Evolutionary conservation across 768 basidiomycete species (phyloP).

Genomic region (Clitopilus passeckerianus): DNA sequence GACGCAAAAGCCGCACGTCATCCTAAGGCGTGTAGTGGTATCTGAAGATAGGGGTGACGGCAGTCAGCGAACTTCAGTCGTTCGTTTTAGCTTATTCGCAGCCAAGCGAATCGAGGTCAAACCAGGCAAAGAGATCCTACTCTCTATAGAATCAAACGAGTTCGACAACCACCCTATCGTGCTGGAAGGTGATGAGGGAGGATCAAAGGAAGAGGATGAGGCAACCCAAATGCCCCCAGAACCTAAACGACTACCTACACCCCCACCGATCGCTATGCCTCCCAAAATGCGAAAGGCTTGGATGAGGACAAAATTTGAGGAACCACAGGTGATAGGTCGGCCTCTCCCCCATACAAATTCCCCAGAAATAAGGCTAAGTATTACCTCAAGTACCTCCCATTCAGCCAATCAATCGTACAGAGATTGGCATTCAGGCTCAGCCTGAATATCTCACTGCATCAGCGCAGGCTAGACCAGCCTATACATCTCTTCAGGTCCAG

Average conservation of each 20-base stretch:
- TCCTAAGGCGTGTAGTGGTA: slow-evolving; percentile 56
- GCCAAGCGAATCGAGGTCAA: slow-evolving; percentile 67
- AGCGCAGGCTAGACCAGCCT: slow-evolving; percentile 24
- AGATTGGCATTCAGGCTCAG: slow-evolving; percentile 36
- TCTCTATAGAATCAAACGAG: slow-evolving; percentile 50
- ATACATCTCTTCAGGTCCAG: neutral
- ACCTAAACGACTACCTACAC: slow-evolving; percentile 24
- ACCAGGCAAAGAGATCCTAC: slow-evolving; percentile 65
- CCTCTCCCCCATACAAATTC: neutral
- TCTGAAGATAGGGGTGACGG: slow-evolving; percentile 41
- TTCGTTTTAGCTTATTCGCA: slow-evolving; percentile 62
- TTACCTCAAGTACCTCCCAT: neutral
- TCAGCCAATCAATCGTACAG: neutral
- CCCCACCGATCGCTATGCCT: slow-evolving; percentile 36
- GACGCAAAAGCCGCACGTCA: slow-evolving; percentile 63
- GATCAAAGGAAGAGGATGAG: slow-evolving; percentile 35
- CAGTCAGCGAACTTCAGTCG: slow-evolving; percentile 29
- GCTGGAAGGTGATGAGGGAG: slow-evolving; percentile 47
- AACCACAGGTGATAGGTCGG: slow-evolving; percentile 36
- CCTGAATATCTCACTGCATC: slow-evolving; percentile 27
- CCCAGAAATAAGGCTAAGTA: neutral
- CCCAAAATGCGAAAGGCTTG: slow-evolving; percentile 65
- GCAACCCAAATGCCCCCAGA: slow-evolving; percentile 15
- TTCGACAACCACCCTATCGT: slow-evolving; percentile 55
- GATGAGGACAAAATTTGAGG: slow-evolving; percentile 41